Evolutionary conservation across 331 rosid species (phyloP).

Genomic region (Saraca asoca): DNA sequence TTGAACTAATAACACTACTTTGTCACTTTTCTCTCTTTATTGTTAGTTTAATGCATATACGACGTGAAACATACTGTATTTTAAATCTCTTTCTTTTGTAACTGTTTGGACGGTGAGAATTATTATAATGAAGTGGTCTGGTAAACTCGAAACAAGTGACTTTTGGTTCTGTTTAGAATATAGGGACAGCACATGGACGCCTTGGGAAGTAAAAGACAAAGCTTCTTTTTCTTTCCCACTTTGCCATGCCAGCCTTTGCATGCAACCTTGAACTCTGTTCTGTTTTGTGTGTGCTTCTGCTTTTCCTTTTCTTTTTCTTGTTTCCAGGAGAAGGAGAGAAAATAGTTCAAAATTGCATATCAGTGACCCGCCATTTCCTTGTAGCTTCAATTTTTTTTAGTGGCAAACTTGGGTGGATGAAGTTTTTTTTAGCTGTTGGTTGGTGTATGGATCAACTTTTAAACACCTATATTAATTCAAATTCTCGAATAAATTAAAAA

Average conservation of each 20-base stretch:
- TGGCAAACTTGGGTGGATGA: neutral
- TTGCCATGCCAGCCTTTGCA: conserved; percentile 34
- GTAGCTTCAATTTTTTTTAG: neutral
- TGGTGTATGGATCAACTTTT: too few species aligned
- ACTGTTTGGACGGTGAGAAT: conserved; percentile 54
- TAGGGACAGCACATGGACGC: conserved; percentile 83
- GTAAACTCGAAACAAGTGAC: conserved; percentile 73
- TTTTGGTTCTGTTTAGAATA: conserved; percentile 62
- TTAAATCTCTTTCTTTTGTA: conserved; percentile 30
- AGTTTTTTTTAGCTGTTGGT: too few species aligned
- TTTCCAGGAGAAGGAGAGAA: conserved; percentile 13
- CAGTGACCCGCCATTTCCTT: neutral
- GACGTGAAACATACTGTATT: too few species aligned
- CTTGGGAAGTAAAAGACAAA: conserved; percentile 70
- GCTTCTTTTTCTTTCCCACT: conserved; percentile 19
- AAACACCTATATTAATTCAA: too few species aligned
- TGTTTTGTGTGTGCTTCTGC: conserved; percentile 23
- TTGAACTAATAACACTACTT: too few species aligned
- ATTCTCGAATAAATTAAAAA: too few species aligned
- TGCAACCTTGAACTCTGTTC: conserved; percentile 35
- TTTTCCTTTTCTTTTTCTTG: conserved; percentile 15
- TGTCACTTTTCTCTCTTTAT: too few species aligned
- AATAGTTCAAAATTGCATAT: neutral
- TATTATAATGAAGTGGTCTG: conserved; percentile 71
- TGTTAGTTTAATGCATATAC: too few species aligned